Evolutionary conservation across 306 rosid species (phyloP).

Genomic region (Quercus ilex): DNA sequence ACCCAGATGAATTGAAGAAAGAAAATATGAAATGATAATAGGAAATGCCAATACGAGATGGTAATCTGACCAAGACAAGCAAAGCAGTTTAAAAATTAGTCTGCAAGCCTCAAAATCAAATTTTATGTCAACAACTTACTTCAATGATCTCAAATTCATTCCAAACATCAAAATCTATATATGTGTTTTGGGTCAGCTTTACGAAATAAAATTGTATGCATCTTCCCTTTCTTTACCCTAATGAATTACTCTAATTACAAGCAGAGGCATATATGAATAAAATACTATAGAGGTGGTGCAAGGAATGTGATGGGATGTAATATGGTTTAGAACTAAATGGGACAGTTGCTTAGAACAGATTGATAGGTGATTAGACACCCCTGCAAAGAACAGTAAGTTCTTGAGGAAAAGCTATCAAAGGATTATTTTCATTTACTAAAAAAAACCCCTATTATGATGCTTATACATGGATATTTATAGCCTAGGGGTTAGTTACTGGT

Average conservation of each 20-base stretch:
- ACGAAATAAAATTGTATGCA: background rate
- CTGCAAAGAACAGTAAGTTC: too few species aligned
- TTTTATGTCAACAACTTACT: background rate
- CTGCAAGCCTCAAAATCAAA: background rate
- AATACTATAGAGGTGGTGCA: background rate
- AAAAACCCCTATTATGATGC: too few species aligned
- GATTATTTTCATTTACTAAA: too few species aligned
- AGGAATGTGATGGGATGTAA: too few species aligned
- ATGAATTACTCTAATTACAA: background rate
- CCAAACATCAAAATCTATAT: background rate
- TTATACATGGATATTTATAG: too few species aligned
- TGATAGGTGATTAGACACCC: too few species aligned
- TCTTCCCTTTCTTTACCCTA: background rate
- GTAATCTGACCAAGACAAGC: background rate
- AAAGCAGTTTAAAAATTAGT: background rate
- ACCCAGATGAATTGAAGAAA: slow-evolving; percentile 2
- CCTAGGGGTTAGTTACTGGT: too few species aligned
- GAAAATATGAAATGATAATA: background rate
- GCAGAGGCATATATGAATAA: background rate
- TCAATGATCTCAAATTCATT: too few species aligned
- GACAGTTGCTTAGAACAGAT: too few species aligned
- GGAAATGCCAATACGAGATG: background rate
- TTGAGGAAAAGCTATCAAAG: too few species aligned
- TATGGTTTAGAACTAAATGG: too few species aligned
- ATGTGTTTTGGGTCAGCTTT: background rate